Evolutionary conservation across 2,329 filamentous ascomycete species (phyloP).

Genomic region (Ophiostoma sp.): DNA sequence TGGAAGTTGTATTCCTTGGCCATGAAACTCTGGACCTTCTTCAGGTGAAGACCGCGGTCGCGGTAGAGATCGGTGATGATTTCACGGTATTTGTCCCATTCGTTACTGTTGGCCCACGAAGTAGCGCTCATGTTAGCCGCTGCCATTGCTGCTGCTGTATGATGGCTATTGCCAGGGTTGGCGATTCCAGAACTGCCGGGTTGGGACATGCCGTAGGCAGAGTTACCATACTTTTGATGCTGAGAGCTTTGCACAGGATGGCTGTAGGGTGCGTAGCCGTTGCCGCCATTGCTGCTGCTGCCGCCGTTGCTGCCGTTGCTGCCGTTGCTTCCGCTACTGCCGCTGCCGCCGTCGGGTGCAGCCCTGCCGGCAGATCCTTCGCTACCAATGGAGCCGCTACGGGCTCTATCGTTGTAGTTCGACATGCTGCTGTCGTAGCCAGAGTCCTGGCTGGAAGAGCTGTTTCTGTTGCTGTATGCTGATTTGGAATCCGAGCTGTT

Average conservation of each 20-base stretch:
- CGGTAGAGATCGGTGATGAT: conserved; percentile 31
- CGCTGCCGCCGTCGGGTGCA: neutral
- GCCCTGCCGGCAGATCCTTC: neutral
- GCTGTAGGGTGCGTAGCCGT: no score
- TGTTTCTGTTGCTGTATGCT: neutral
- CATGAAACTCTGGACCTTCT: conserved; percentile 32
- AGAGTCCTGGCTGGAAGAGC: neutral
- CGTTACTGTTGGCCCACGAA: conserved; percentile 20
- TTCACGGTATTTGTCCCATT: conserved; percentile 30
- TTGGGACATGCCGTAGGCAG: no score
- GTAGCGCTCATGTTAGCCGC: no score
- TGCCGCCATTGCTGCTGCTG: neutral
- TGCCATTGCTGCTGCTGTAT: no score
- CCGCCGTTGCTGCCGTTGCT: conserved; percentile 31
- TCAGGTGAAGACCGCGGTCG: conserved; percentile 29
- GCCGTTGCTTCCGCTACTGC: conserved; percentile 13
- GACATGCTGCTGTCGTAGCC: conserved; percentile 7
- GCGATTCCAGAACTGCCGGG: no score
- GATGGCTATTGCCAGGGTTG: no score
- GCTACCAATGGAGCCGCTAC: neutral
- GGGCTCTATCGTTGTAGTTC: neutral
- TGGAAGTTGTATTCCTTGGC: conserved; percentile 27
- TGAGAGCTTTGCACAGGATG: no score
- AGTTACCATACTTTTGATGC: no score
- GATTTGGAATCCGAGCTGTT: neutral